Evolutionary conservation across 2,329 filamentous ascomycete species (phyloP).

Genomic region (Fusarium tricinctum): DNA sequence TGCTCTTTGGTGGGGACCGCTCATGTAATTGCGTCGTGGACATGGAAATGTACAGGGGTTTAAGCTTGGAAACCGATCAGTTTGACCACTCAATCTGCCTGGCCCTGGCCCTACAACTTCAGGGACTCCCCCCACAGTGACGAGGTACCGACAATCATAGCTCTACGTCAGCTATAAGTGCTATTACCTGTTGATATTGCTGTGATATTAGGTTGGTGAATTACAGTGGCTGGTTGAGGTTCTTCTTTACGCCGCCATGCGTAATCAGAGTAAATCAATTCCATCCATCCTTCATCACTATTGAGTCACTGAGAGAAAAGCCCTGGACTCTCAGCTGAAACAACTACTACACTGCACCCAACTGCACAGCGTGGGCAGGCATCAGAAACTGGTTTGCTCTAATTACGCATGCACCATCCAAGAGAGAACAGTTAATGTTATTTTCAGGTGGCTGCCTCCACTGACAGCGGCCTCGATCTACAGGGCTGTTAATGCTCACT

Average conservation of each 20-base stretch:
- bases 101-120: slow-evolving; percentile 30
- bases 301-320: slow-evolving; percentile 14
- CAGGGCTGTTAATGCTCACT: slow-evolving; percentile 22
- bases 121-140: slow-evolving; percentile 38
- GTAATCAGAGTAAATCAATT: background rate
- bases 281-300: slow-evolving; percentile 4
- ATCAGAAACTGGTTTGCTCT: slow-evolving; percentile 19
- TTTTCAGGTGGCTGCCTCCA: slow-evolving; percentile 21
- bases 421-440: slow-evolving; percentile 5
- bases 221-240: background rate
- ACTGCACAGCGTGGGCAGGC: slow-evolving; percentile 7
- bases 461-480: slow-evolving; percentile 13
- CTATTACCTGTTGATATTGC: background rate
- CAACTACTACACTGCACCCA: slow-evolving; percentile 32
- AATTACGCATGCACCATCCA: slow-evolving; percentile 1
- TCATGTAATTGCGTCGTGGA: slow-evolving; percentile 31
- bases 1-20: slow-evolving; percentile 26
- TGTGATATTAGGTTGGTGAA: background rate
- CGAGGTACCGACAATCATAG: slow-evolving; percentile 34
- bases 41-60: slow-evolving; percentile 37
- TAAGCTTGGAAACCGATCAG: slow-evolving; percentile 39
- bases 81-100: slow-evolving; percentile 27
- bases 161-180: slow-evolving; percentile 3
- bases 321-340: slow-evolving; percentile 35
- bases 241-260: background rate